Evolutionary conservation across 345 rosid species (phyloP), one percentile per base, ranked within the genome.

Genomic region (Pistacia atlantica): DNA sequence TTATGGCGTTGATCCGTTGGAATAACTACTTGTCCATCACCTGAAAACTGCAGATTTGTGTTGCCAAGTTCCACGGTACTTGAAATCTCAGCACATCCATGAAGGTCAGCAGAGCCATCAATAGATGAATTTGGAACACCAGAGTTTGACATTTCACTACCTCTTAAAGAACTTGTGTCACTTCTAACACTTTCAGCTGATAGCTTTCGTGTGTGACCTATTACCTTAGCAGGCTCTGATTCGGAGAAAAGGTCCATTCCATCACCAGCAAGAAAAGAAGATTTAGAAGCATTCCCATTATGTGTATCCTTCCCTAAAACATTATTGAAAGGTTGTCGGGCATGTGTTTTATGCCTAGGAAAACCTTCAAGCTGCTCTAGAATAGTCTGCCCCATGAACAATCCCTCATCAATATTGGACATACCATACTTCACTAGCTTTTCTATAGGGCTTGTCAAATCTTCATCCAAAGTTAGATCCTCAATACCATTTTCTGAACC

Each of bases 401-500:
- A 87, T 61, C 99, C 98, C 84, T 97, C 97, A 22, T 97, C 99
- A 83, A 97, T 94, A 80, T 94, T 94, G 75, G 96, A 85, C 87
- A 97, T 89, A 72, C 93, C 98, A 81, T 83, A 91, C 84, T 91
- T 92, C 62, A 90, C 91, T 66, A 97, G 85, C 77, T 91, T 97
- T 79, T 92, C 98, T 54, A 91, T 85, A 61, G 99, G 97, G 86
- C 89, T 90, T 51, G 93, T 81, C 80, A 92, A 79, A 80, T 90
- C 92, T 78, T 86, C 99, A 82, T 90, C 97, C 83, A 92, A 78
- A 28, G 91, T 71, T 56, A 89, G 79, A 75, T 97, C 98, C 77
- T 87, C 97, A 4, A 85, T 73, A 42, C 90, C 95, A 76, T 85
- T 77, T 80, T 91, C 97, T 79, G 93, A 94, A 79, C 78, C 80